Conservation (phyloP, 768 basidiomycete genomes). For the Termitomyces sp. region DNA sequence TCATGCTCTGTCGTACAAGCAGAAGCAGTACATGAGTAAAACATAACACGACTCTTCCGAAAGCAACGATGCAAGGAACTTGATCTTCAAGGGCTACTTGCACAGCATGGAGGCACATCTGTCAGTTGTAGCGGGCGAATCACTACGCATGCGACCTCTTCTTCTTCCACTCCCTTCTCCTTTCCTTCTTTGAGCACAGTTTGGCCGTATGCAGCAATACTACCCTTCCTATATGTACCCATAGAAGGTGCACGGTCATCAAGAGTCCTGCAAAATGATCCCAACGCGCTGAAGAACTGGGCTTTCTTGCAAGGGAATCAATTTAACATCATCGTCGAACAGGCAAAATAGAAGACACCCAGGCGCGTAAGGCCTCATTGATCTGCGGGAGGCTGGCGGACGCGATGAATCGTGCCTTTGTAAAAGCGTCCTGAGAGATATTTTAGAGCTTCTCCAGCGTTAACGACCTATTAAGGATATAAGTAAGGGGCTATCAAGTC, state of each 20-base stretch:
- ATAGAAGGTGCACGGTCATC: conserved; percentile 35
- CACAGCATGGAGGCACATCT: background rate
- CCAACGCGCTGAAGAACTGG: too few relatives aligned
- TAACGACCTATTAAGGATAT: conserved; percentile 28
- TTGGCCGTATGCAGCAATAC: conserved; percentile 37
- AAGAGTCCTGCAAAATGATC: conserved; percentile 18
- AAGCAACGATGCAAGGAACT: too few relatives aligned
- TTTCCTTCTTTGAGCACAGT: conserved; percentile 22
- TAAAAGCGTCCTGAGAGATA: conserved; percentile 45
- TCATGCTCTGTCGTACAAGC: background rate
- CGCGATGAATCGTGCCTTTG: conserved; percentile 43
- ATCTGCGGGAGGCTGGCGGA: conserved; percentile 42
- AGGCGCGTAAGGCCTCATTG: conserved; percentile 37
- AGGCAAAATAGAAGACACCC: conserved; percentile 39
- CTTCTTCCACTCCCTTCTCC: conserved; percentile 40
- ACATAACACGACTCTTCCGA: background rate
- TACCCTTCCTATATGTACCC: conserved; percentile 33
- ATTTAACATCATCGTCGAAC: too few relatives aligned
- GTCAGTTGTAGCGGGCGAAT: conserved; percentile 45
- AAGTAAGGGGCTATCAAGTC: background rate
- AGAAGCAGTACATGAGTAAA: background rate
- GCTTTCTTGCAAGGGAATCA: too few relatives aligned
- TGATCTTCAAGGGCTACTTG: too few relatives aligned
- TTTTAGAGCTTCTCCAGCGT: conserved; percentile 42
- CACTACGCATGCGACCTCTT: conserved; percentile 36